A percentile compares a stretch with the other conserved stretches of the same genome.
Evolutionary conservation across 2,329 filamentous ascomycete species (phyloP).

Genomic region (Clarireedia homoeocarpa): DNA sequence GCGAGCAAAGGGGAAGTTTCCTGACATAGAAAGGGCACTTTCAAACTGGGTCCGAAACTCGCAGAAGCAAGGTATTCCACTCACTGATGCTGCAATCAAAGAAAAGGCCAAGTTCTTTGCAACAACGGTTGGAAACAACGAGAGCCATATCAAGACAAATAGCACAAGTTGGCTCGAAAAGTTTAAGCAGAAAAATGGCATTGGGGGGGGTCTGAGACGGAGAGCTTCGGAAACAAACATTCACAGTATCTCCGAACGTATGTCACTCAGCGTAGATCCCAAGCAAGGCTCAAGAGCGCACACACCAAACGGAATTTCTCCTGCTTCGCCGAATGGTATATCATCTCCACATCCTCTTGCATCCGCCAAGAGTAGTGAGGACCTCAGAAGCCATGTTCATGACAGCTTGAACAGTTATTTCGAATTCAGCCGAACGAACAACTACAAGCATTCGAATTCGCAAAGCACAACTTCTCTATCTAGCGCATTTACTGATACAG

Average conservation of each 20-base stretch:
- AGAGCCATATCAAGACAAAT: slow-evolving; percentile 62
- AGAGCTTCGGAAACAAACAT: slow-evolving; percentile 57
- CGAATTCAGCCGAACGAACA: slow-evolving; percentile 46
- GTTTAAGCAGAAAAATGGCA: slow-evolving; percentile 72
- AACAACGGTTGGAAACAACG: slow-evolving; percentile 60
- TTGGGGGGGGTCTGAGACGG: slow-evolving; percentile 36
- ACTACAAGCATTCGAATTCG: slow-evolving; percentile 53
- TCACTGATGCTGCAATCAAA: slow-evolving; percentile 75
- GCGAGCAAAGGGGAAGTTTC: slow-evolving; percentile 74
- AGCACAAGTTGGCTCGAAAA: slow-evolving; percentile 82
- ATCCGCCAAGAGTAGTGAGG: slow-evolving; percentile 57
- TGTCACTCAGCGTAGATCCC: slow-evolving; percentile 47
- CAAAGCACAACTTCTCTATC: slow-evolving; percentile 60
- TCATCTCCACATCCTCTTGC: slow-evolving; percentile 64
- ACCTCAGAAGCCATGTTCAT: slow-evolving; percentile 41
- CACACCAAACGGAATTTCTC: slow-evolving; percentile 61
- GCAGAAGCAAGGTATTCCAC: slow-evolving; percentile 63
- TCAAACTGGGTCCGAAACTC: slow-evolving; percentile 81
- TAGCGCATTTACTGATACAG: slow-evolving; percentile 57
- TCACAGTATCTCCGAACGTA: slow-evolving; percentile 52
- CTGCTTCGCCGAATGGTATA: slow-evolving; percentile 61
- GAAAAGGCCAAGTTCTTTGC: slow-evolving; percentile 81
- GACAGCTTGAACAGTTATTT: slow-evolving; percentile 49
- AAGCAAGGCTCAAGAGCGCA: slow-evolving; percentile 49
- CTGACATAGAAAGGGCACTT: slow-evolving; percentile 86